Conservation (phyloP, 1,284 basidiomycete species). For the Macrocybe sp. region DNA sequence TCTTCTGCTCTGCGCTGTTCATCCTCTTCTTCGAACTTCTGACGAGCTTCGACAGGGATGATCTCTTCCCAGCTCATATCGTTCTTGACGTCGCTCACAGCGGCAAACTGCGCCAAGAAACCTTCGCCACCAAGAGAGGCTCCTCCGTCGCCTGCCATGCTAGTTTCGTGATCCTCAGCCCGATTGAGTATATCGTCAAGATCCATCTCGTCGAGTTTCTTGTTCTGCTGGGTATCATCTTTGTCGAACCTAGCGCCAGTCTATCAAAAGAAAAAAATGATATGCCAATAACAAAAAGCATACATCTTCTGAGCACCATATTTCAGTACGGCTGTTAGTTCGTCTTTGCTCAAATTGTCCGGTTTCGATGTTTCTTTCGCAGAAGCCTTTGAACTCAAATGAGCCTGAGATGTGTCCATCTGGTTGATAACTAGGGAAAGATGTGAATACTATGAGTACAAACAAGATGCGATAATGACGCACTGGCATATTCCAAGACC, state of each 20-base stretch:
- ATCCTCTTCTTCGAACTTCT: conserved; percentile 82
- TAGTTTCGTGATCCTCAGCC: conserved; percentile 96
- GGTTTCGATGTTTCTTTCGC: conserved; percentile 72
- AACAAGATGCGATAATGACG: conserved; percentile 30
- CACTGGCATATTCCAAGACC: conserved; percentile 98
- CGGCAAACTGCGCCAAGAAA: conserved; percentile 94
- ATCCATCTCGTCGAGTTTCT: conserved; percentile 99
- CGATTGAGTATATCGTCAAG: conserved; percentile 97
- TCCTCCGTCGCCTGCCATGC: conserved; percentile 69
- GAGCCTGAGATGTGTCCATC: conserved; percentile 98
- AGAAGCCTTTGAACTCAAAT: conserved; percentile 78
- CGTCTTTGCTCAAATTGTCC: conserved; percentile 94
- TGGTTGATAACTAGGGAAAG: conserved; percentile 87
- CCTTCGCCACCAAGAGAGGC: conserved; percentile 93
- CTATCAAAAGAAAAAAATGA: conserved; percentile 10
- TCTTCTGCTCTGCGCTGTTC: conserved; percentile 71
- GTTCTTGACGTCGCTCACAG: conserved; percentile 97
- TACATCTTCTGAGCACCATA: conserved; percentile 98
- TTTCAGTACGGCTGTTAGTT: conserved; percentile 97
- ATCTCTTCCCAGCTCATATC: conserved; percentile 99
- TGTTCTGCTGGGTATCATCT: conserved; percentile 87
- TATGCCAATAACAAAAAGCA: conserved; percentile 21
- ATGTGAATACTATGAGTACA: conserved; percentile 12
- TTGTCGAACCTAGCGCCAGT: conserved; percentile 79
- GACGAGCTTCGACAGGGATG: conserved; percentile 91